Conservation (phyloP, 164 flowering plant species). For the Chimonanthus salicifolius region DNA sequence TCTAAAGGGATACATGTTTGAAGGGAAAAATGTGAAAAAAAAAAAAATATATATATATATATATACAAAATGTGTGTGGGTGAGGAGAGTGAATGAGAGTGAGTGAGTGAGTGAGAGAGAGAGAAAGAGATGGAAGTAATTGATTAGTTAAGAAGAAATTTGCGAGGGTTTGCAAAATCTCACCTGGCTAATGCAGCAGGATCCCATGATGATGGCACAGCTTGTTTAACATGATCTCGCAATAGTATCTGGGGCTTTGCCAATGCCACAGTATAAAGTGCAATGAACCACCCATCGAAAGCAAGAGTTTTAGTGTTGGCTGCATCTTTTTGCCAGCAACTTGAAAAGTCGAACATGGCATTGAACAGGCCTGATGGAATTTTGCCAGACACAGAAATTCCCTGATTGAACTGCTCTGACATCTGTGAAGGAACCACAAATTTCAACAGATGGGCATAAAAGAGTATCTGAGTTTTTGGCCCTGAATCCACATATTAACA, state of each 20-base stretch:
- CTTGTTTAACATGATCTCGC: conserved; percentile 77
- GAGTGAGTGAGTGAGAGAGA: too few relatives aligned
- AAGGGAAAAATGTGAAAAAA: too few relatives aligned
- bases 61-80: too few relatives aligned
- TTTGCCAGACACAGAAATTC: conserved; percentile 77
- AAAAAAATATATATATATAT: too few relatives aligned
- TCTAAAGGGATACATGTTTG: too few relatives aligned
- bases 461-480: neutral
- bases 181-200: conserved; percentile 94
- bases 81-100: too few relatives aligned
- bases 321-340: conserved; percentile 97
- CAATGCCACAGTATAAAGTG: conserved; percentile 73
- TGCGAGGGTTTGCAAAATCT: conserved; percentile 3
- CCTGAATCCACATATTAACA: too few relatives aligned
- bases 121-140: too few relatives aligned
- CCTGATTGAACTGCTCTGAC: conserved; percentile 97
- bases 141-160: neutral
- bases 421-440: conserved; percentile 39
- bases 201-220: conserved; percentile 95
- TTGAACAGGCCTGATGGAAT: conserved; percentile 91
- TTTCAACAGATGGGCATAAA: too few relatives aligned
- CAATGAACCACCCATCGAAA: conserved; percentile 89
- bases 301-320: conserved; percentile 85
- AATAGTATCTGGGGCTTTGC: conserved; percentile 75
- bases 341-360: conserved; percentile 76